phyloP scores from a whole-genome alignment of 148 eudicot genomes.

The Chenopodium berlandieri region DNA sequence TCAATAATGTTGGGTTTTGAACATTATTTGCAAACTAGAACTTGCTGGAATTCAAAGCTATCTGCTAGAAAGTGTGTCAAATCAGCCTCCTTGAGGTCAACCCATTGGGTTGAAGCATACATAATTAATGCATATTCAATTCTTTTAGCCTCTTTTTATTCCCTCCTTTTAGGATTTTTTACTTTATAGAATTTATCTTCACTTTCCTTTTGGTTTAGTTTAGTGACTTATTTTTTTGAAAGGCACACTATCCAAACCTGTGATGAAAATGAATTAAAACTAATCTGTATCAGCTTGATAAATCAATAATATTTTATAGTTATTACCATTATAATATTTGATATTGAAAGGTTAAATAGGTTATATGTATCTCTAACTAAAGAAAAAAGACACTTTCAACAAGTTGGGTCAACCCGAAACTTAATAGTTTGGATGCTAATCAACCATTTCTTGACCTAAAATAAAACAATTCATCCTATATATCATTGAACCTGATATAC shows the following conservation, averaged over 20 bases:
- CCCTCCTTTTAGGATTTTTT: neutral
- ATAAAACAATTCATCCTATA: too few relatives aligned
- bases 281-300: neutral
- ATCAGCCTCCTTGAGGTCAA: neutral
- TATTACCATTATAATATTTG: neutral
- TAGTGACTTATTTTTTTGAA: neutral
- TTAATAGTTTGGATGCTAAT: neutral
- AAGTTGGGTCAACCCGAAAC: neutral
- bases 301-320: neutral
- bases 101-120: neutral
- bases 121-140: neutral
- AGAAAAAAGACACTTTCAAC: neutral
- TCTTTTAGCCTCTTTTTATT: too few relatives aligned
- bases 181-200: neutral
- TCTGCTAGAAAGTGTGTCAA: neutral
- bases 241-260: too few relatives aligned
- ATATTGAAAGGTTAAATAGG: neutral
- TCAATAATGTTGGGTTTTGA: too few relatives aligned
- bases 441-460: neutral
- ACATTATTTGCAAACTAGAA: neutral
- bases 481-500: neutral
- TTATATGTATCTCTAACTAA: too few relatives aligned
- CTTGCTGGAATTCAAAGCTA: neutral
- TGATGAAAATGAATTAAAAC: too few relatives aligned
- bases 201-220: neutral